A percentile compares a stretch with the other conserved stretches of the same genome.
phyloP scores from a whole-genome alignment of 2,329 filamentous ascomycete species.

The Colletotrichum sp. region DNA sequence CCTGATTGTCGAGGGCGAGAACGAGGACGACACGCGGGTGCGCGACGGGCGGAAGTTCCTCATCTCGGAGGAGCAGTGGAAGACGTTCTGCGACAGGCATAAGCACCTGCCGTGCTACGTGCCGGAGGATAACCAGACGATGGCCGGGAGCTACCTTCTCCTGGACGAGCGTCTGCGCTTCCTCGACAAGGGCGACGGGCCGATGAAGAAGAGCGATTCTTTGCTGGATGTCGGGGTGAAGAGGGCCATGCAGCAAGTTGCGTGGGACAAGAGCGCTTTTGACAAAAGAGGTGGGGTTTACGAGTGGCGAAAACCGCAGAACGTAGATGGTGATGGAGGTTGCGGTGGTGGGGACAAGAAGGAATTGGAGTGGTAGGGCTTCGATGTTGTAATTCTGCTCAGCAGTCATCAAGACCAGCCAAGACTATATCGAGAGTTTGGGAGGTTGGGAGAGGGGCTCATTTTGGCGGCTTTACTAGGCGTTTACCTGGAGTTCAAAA shows the following conservation, averaged over 20 bases:
- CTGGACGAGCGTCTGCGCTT: slow-evolving; percentile 58
- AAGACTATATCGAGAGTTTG: not conserved
- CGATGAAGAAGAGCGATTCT: slow-evolving; percentile 31
- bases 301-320: slow-evolving; percentile 43
- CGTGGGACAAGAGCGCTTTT: slow-evolving; percentile 52
- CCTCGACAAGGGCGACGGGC: slow-evolving; percentile 45
- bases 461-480: not conserved
- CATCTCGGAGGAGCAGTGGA: slow-evolving; percentile 52
- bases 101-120: slow-evolving; percentile 45
- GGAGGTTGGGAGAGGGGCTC: not conserved
- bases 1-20: slow-evolving; percentile 57
- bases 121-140: slow-evolving; percentile 54
- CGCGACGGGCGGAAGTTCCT: slow-evolving; percentile 47
- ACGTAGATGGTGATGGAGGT: not conserved
- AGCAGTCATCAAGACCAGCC: not conserved
- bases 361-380: not conserved
- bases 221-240: slow-evolving; percentile 53
- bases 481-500: not conserved
- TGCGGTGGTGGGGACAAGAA: not conserved
- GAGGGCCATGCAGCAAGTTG: slow-evolving; percentile 46
- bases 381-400: not conserved
- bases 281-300: slow-evolving; percentile 50
- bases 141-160: slow-evolving; percentile 56
- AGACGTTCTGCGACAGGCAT: slow-evolving; percentile 50
- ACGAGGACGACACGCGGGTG: slow-evolving; percentile 46